Evolutionary conservation across 139 green algal species (phyloP), one percentile per base, ranked within the genome.

Genomic region (Mesostigma viride): DNA sequence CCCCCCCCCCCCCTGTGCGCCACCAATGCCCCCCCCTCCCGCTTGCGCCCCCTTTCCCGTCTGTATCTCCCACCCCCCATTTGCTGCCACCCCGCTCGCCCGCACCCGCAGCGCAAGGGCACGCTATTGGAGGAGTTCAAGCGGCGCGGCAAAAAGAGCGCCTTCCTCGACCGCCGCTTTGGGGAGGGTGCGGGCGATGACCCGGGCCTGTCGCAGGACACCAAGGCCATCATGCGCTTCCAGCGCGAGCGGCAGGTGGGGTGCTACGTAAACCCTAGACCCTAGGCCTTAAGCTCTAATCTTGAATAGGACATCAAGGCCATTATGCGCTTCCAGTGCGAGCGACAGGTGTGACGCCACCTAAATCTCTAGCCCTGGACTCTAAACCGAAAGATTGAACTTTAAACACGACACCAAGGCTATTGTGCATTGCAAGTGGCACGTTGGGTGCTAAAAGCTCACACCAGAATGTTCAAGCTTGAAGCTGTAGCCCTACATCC

Each of bases 61-160:
- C 56, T 63, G 8, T 63, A 8, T 63, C 30, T 63, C 56, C 14
- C 56, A 22, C 56, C 14, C 30, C 14, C 56, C 14, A 8, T 63
- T 11, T 63, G 8, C 56, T 14, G 8, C 30, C 56, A 8, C 56
- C 30, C 30, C 30, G 8, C 30, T 14, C 56, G 8, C 56, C 56
- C 56, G 8, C 56, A 22, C 56, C 14, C 60, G 63, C 64, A 76
- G 70, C 72, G 70, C 34, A 76, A 71, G 35, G 34, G 33, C 26
- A 96, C 87, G 20, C 67, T 98, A 44, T 79, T 98, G 30, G 83
- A 94, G 14, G 92, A 98, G 76, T 96, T 94, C 72, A 78, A 79
- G 26, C 79, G 87, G 77, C 71, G 89, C 24, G 81, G 82, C 28
- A 95, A 91, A 57, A 73, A 83, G 30, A 98, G 97, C 67, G 81